Conservation (phyloP, 441 rosid genomes). For the Gossypium lobatum region DNA sequence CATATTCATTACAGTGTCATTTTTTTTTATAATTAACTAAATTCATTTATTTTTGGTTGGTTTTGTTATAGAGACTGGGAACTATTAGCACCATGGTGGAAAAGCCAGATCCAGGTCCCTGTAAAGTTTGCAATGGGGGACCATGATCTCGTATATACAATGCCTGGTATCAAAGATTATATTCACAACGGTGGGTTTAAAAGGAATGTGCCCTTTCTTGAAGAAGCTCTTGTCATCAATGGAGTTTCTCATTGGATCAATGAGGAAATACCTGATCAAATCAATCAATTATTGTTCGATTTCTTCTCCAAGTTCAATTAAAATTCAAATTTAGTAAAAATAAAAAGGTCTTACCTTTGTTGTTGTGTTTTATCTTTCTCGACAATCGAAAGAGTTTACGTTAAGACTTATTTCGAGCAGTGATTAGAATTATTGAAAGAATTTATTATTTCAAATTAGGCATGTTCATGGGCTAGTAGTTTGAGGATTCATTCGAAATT, state of each 20-base stretch:
- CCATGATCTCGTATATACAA: background rate
- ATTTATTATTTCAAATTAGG: too few relatives aligned
- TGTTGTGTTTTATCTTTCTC: too few relatives aligned
- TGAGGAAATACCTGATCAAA: background rate
- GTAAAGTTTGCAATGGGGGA: constrained; percentile 3
- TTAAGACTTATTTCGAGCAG: too few relatives aligned
- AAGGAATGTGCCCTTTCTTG: constrained; percentile 7
- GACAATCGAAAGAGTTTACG: too few relatives aligned
- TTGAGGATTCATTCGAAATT: too few relatives aligned
- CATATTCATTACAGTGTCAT: too few relatives aligned
- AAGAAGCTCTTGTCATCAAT: background rate
- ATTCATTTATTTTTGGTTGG: background rate
- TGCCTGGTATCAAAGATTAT: background rate
- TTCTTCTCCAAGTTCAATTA: constrained; percentile 6
- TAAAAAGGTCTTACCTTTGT: too few relatives aligned
- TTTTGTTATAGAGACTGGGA: background rate
- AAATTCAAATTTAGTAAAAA: background rate
- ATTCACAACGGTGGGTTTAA: constrained; percentile 7
- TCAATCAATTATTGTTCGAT: background rate
- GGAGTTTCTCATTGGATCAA: constrained; percentile 7
- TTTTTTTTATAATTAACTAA: too few relatives aligned
- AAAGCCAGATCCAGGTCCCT: background rate
- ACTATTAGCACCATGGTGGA: background rate
- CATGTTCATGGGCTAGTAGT: too few relatives aligned
- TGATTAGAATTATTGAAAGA: too few relatives aligned